A percentile compares a stretch with the other conserved stretches of the same genome.
These are phyloP conservation scores for Penicillium brasilianum DNA, from an alignment of 2,329 filamentous ascomycete genomes.

Conservation along the genomic window DNA sequence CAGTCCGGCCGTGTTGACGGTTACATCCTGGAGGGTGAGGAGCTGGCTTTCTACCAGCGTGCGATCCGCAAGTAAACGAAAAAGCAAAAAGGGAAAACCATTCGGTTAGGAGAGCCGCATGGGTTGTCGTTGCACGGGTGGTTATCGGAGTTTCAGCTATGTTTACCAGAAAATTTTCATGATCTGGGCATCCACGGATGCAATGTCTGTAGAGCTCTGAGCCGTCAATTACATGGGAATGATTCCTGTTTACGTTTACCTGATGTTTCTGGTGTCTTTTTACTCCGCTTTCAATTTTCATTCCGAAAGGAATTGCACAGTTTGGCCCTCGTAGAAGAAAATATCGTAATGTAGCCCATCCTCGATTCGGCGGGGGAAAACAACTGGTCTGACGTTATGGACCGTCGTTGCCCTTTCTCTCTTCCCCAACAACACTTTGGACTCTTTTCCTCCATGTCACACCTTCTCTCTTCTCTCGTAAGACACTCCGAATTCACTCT, in stretches of 20 bases:
- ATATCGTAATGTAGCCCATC: neutral
- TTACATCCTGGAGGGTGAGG: slow-evolving; percentile 98
- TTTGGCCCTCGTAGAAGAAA: neutral
- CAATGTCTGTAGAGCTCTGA: slow-evolving; percentile 49
- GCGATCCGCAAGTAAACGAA: slow-evolving; percentile 92
- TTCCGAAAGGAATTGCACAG: neutral
- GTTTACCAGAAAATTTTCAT: slow-evolving; percentile 42
- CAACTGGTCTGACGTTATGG: neutral
- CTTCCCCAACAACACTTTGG: neutral
- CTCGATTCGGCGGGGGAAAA: neutral
- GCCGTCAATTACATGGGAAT: slow-evolving; percentile 46
- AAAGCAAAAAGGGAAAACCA: slow-evolving; percentile 36
- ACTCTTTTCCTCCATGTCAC: neutral
- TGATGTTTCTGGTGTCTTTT: slow-evolving; percentile 8
- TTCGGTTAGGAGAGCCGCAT: slow-evolving; percentile 26
- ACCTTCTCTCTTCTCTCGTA: neutral
- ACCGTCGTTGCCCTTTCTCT: neutral
- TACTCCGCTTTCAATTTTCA: neutral
- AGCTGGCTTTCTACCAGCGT: slow-evolving; percentile 99
- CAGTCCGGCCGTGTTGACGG: slow-evolving; percentile 97
- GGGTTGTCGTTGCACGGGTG: slow-evolving; percentile 38
- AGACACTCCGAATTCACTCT: neutral
- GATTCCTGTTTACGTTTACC: slow-evolving; percentile 35
- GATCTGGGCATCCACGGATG: slow-evolving; percentile 41
- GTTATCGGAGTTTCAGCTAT: slow-evolving; percentile 48